Evolutionary conservation across 495 filamentous ascomycete species (phyloP).

Genomic region (Neurospora intermedia): DNA sequence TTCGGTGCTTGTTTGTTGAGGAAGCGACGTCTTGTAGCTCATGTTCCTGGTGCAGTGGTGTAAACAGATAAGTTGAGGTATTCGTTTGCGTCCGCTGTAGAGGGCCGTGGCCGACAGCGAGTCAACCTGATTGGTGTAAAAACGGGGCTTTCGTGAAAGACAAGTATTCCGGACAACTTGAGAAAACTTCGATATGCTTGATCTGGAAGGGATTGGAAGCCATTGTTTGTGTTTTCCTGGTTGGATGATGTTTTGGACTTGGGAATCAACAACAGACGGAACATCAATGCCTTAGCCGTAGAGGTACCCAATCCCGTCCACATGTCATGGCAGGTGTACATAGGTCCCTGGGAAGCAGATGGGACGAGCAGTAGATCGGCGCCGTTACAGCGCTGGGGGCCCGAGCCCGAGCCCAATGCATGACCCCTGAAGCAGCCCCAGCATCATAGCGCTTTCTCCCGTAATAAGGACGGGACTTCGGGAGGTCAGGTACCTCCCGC

Average conservation of each 20-base stretch:
- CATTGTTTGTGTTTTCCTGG: not conserved
- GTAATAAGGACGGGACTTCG: not conserved
- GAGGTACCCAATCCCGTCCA: not conserved
- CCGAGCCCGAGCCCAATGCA: not conserved
- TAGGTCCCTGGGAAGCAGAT: not conserved
- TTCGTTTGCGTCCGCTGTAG: not conserved
- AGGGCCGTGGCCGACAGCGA: not conserved
- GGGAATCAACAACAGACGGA: not conserved
- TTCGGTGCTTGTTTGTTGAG: not conserved
- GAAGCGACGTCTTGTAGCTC: not conserved
- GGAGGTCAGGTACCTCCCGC: not conserved
- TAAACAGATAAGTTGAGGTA: not conserved
- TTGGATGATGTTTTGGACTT: not conserved
- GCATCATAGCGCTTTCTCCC: not conserved
- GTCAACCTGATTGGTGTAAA: not conserved
- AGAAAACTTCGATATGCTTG: not conserved
- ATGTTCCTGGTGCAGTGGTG: not conserved
- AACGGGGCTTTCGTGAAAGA: not conserved
- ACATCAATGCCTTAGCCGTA: not conserved
- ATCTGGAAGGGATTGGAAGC: not conserved
- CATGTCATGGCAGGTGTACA: not conserved
- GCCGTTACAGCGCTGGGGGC: not conserved
- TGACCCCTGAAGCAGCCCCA: not conserved
- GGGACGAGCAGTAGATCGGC: not conserved
- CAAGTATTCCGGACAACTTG: not conserved